These are phyloP conservation scores for Citrus reticulata DNA, from an alignment of 345 rosid genomes.

Conservation along the genomic window DNA sequence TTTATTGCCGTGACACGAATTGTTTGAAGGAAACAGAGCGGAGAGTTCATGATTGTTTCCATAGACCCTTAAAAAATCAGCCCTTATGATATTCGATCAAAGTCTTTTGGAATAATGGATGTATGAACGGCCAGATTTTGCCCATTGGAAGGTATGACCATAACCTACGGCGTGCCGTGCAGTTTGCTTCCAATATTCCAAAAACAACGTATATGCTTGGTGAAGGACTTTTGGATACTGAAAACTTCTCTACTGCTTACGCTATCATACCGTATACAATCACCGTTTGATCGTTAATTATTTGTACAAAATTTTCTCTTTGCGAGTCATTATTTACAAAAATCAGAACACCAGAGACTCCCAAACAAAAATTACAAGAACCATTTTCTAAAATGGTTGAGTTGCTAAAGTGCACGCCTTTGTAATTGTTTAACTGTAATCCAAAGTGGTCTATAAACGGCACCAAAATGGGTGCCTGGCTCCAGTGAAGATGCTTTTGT, in stretches of 20 bases:
- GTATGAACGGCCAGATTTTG: not conserved
- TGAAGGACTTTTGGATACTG: not conserved
- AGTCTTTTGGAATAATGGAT: not conserved
- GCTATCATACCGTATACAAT: not conserved
- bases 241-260: not conserved
- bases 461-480: not conserved
- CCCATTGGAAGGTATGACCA: not conserved
- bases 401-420: not conserved
- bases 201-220: not conserved
- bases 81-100: not conserved
- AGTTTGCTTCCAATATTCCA: not conserved
- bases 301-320: not conserved
- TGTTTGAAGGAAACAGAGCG: not conserved
- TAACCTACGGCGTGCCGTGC: no score
- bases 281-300: not conserved
- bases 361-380: not conserved
- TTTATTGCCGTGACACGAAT: not conserved
- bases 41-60: not conserved
- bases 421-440: not conserved
- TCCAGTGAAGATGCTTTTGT: not conserved
- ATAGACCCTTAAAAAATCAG: not conserved
- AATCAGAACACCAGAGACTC: not conserved
- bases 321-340: not conserved
- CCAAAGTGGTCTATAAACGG: not conserved
- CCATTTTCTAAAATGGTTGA: not conserved